phyloP scores from a whole-genome alignment of 441 rosid species.

The Arabidopsis hybrid region DNA sequence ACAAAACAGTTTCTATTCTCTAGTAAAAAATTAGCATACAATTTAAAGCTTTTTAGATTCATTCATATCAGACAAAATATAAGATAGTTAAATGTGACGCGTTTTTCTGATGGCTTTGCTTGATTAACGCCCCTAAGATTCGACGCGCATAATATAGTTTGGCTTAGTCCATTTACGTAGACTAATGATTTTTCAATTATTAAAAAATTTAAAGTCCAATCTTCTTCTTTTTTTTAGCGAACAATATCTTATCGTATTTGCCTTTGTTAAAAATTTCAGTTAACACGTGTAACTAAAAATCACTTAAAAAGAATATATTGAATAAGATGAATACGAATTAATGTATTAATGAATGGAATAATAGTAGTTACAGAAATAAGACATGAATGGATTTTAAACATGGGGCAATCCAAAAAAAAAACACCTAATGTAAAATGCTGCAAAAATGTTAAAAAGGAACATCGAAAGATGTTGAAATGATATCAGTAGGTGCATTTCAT shows the following conservation, averaged over 20 bases:
- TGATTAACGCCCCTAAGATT: not conserved
- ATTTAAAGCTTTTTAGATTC: not conserved
- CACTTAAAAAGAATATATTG: not conserved
- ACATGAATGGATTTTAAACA: not conserved
- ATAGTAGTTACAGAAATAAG: not conserved
- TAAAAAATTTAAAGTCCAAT: not conserved
- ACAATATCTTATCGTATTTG: not conserved
- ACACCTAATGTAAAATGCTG: not conserved
- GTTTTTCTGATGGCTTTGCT: not conserved
- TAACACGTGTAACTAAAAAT: not conserved
- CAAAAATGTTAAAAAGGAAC: not conserved
- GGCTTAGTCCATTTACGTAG: slow-evolving; percentile 25
- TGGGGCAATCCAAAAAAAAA: too few species aligned
- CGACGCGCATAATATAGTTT: not conserved
- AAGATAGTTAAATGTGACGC: not conserved
- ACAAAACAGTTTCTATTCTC: not conserved
- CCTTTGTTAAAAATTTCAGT: not conserved
- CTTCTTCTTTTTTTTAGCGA: not conserved
- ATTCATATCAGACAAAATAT: not conserved
- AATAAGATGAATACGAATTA: not conserved
- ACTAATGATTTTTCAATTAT: not conserved
- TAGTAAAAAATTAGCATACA: not conserved
- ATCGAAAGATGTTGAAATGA: not conserved
- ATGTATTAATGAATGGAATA: not conserved
- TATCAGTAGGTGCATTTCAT: not conserved